These are phyloP conservation scores for Capsicum rhomboideum DNA, from an alignment of 257 asterid species.

Conservation along the genomic window DNA sequence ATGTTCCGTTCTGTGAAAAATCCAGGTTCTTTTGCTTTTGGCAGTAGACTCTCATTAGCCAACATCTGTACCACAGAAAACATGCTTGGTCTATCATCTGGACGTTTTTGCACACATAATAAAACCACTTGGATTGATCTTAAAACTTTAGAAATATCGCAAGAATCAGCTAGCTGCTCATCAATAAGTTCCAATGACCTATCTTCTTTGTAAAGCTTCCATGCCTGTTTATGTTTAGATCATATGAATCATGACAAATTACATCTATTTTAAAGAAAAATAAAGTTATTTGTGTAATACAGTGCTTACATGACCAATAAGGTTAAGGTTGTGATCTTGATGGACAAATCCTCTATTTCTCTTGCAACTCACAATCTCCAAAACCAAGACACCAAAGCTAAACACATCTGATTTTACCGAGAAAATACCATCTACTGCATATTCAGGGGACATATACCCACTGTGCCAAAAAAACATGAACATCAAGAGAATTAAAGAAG, in stretches of 20 bases:
- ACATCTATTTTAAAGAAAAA: no score
- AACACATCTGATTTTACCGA: no score
- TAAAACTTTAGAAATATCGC: background rate
- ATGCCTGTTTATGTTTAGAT: background rate
- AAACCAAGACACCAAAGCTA: no score
- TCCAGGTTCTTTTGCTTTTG: background rate
- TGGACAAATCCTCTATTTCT: no score
- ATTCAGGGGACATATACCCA: no score
- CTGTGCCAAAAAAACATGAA: no score
- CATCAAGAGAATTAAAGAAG: no score
- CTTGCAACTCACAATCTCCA: no score
- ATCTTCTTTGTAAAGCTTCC: conserved; percentile 4
- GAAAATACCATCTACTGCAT: no score
- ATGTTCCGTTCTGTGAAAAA: background rate
- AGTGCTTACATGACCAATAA: no score
- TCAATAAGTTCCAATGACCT: background rate
- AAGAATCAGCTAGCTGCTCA: background rate
- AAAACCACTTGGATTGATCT: background rate
- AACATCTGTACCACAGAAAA: background rate
- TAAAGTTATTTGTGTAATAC: no score
- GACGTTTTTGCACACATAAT: conserved; percentile 1
- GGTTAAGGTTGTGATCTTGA: no score
- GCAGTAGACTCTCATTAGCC: background rate
- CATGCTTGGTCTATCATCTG: conserved; percentile 1
- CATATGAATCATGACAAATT: background rate